Evolutionary conservation across 768 basidiomycete genomes (phyloP), one percentile per base, ranked within the genome.

Genomic region (Russula abietina): DNA sequence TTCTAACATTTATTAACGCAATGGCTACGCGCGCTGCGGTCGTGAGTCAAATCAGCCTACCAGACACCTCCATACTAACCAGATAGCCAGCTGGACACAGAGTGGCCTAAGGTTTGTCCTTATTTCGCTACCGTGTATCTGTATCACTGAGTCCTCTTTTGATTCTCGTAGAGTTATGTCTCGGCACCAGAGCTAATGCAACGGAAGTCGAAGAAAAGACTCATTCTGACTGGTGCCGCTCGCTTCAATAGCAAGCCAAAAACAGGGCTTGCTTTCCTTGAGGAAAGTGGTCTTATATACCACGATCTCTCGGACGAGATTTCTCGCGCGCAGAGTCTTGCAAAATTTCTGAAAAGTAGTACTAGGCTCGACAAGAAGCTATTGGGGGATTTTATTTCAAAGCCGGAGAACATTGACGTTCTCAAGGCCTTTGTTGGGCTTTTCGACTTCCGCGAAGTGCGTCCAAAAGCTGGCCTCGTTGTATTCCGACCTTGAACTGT

Each of bases 181-280:
- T 70, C 79, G 2, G 77, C 85, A 0, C 82, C 85, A 17, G 78
- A 79, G 22, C 80, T 90, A 41, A 79, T 83, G 57, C 79, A 81
- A 65, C 81, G 76, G 41, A 96, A 99, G 72, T 88, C 90, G 0
- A 84, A 84, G 70, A 99, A 99, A 74, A 88, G 90, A 57, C 77
- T 94, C 7, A 85, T 97, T 33, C 75, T 95, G 54, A 81, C 87
- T 0, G 96, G 93, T 4, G 91, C 92, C 6, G 76, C 85, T 1
- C 84, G 86, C 41, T 99, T 98, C 77, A 99, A 99, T 70, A 75
- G 82, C 16, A 98, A 98, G 75, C 95, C 97, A 1, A 98, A 96
- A 74, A 78, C 81, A 39, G 97, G 94, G 0, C 74, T 98, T 30
- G 82, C 91, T 2, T 98, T 93, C 75, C 79, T 98, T 39, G 93